phyloP scores from a whole-genome alignment of 768 basidiomycete species.

The Lactarius quietus region DNA sequence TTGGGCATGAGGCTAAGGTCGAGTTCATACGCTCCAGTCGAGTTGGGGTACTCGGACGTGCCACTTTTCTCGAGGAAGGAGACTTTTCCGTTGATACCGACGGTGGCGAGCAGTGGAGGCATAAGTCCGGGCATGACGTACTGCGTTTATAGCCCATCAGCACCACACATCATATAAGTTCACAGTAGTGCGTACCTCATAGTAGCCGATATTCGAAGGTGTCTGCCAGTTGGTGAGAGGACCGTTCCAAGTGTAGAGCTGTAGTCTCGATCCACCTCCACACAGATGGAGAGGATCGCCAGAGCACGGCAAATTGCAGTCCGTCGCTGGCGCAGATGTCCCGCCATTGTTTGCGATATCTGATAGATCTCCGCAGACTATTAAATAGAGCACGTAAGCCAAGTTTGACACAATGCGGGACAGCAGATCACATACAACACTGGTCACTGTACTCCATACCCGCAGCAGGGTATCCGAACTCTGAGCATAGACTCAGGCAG shows the following conservation, averaged over 20 bases:
- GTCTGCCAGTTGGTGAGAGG: slow-evolving; percentile 60
- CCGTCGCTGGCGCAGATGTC: slow-evolving; percentile 33
- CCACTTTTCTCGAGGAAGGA: slow-evolving; percentile 74
- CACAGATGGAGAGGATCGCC: slow-evolving; percentile 70
- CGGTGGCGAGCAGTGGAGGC: slow-evolving; percentile 68
- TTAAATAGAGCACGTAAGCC: slow-evolving; percentile 3
- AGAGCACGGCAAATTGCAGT: slow-evolving; percentile 55
- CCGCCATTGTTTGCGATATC: slow-evolving; percentile 44
- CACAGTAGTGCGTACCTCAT: slow-evolving; percentile 50
- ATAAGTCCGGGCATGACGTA: slow-evolving; percentile 55
- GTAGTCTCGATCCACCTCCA: slow-evolving; percentile 53
- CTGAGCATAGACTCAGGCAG: slow-evolving; percentile 65
- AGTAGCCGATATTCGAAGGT: slow-evolving; percentile 60
- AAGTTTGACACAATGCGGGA: not conserved
- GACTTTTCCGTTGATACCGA: slow-evolving; percentile 80
- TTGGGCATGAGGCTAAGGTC: slow-evolving; percentile 54
- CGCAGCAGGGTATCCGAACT: slow-evolving; percentile 67
- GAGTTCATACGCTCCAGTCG: slow-evolving; percentile 77
- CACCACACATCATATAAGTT: not conserved
- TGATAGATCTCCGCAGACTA: slow-evolving; percentile 69
- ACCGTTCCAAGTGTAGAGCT: slow-evolving; percentile 35
- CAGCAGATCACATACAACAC: slow-evolving; percentile 54
- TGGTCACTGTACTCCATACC: slow-evolving; percentile 68
- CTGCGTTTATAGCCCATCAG: slow-evolving; percentile 26
- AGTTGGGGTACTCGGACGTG: slow-evolving; percentile 57